Percentiles rank a stretch among this genome's conserved stretches.
Evolutionary conservation across 257 asterid genomes (phyloP).

Genomic region (Anisodus acutangulus): DNA sequence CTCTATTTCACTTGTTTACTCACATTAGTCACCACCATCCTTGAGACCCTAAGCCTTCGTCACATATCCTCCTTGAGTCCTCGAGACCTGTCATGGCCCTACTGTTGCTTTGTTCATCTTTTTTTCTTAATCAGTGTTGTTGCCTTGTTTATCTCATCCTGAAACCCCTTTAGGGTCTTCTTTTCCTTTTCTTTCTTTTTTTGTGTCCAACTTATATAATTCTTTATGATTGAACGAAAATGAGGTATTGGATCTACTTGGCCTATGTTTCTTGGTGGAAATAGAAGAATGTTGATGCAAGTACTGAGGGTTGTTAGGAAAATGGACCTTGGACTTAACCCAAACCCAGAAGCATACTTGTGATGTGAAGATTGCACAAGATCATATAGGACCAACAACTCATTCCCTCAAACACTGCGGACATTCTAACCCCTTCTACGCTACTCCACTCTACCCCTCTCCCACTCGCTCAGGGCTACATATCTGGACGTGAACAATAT

Average conservation of each 20-base stretch:
- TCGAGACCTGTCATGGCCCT: conserved; percentile 4
- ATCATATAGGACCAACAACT: neutral
- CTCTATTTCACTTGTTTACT: neutral
- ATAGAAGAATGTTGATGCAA: conserved; percentile 18
- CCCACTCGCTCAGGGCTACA: neutral
- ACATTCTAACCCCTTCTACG: neutral
- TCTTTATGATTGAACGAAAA: conserved; percentile 11
- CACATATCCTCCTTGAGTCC: neutral
- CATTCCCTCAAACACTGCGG: neutral
- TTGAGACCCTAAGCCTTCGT: neutral
- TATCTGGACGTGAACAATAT: neutral
- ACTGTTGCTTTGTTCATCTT: neutral
- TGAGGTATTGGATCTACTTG: conserved; percentile 7
- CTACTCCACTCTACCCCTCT: neutral
- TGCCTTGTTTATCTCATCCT: conserved; percentile 21
- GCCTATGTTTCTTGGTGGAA: neutral
- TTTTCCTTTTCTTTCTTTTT: neutral
- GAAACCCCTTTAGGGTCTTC: conserved; percentile 15
- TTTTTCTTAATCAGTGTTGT: neutral
- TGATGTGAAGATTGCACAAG: neutral
- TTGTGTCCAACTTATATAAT: conserved; percentile 11
- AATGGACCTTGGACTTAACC: neutral
- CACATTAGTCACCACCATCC: conserved; percentile 14
- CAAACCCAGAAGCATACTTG: neutral
- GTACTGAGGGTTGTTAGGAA: neutral